These are phyloP conservation scores for Tetrapyrgos nigripes DNA, from an alignment of 1,284 basidiomycete genomes.

Conservation along the genomic window DNA sequence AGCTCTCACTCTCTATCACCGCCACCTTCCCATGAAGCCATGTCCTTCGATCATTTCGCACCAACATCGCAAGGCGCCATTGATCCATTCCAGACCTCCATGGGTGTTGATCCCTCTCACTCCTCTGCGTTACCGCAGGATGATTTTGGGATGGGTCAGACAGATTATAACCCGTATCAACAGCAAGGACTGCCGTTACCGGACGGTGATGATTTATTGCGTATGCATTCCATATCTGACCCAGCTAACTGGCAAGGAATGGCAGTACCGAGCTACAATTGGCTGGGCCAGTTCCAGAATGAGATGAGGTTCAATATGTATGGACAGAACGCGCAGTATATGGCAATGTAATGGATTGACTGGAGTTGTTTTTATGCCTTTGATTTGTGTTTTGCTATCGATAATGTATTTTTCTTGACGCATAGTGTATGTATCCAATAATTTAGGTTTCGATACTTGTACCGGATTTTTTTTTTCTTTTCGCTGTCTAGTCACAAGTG, in stretches of 20 bases:
- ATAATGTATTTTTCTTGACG: neutral
- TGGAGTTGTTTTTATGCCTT: neutral
- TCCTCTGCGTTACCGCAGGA: neutral
- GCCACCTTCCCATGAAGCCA: slow-evolving; percentile 44
- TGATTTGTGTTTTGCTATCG: neutral
- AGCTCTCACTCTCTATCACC: slow-evolving; percentile 44
- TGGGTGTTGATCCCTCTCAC: neutral
- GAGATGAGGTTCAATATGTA: slow-evolving; percentile 12
- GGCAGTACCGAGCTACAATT: slow-evolving; percentile 12
- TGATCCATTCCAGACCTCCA: slow-evolving; percentile 13
- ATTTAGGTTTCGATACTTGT: no score
- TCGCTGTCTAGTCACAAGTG: no score
- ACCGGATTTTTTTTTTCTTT: no score
- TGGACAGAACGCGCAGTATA: slow-evolving; percentile 11
- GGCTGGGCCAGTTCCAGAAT: slow-evolving; percentile 18
- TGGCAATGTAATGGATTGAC: neutral
- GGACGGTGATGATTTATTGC: slow-evolving; percentile 14
- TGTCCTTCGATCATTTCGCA: slow-evolving; percentile 57
- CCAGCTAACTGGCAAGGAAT: slow-evolving; percentile 12
- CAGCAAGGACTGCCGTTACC: neutral
- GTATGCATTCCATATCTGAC: slow-evolving; percentile 12
- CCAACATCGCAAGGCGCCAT: slow-evolving; percentile 26
- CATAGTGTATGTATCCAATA: no score
- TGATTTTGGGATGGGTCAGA: slow-evolving; percentile 1
- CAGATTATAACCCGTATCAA: slow-evolving; percentile 1